phyloP scores from a whole-genome alignment of 179 eudicot genomes.

The Dionaea muscipula region DNA sequence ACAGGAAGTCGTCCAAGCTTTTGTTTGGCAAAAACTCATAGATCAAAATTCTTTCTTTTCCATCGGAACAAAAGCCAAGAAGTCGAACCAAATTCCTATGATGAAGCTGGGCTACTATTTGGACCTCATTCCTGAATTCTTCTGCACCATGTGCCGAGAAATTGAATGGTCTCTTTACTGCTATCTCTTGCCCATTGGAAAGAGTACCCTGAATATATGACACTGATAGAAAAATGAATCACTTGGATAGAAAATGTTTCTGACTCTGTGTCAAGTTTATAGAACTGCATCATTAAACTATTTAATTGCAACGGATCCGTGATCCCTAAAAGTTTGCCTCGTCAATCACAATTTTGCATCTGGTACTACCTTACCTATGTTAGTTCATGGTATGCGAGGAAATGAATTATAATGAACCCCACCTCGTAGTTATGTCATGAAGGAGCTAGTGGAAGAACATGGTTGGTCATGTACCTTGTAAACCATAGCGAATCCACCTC shows the following conservation, averaged over 20 bases:
- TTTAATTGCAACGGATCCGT: too few relatives aligned
- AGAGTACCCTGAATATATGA: constrained; percentile 30
- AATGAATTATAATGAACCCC: too few relatives aligned
- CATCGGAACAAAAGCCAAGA: constrained; percentile 35
- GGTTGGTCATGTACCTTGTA: constrained; percentile 28
- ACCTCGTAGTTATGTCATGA: too few relatives aligned
- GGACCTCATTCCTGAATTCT: constrained; percentile 45
- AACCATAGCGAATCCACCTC: constrained; percentile 52
- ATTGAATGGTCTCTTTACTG: constrained; percentile 51
- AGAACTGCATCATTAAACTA: too few relatives aligned
- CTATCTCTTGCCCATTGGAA: constrained; percentile 32
- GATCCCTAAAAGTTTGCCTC: too few relatives aligned
- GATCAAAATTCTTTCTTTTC: constrained; percentile 40
- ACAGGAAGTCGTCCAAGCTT: constrained; percentile 37
- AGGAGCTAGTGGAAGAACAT: too few relatives aligned
- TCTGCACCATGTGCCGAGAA: constrained; percentile 35
- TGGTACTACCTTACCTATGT: too few relatives aligned
- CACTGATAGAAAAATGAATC: neutral
- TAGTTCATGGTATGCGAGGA: too few relatives aligned
- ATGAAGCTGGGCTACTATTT: constrained; percentile 41
- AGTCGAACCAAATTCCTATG: constrained; percentile 44
- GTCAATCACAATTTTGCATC: too few relatives aligned
- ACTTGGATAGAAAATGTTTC: too few relatives aligned
- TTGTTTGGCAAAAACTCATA: constrained; percentile 50
- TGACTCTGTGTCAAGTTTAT: too few relatives aligned